These are phyloP conservation scores for Chytriomyces sp. DNA, from an alignment of 192 early-diverging fungal genomes.

Conservation along the genomic window DNA sequence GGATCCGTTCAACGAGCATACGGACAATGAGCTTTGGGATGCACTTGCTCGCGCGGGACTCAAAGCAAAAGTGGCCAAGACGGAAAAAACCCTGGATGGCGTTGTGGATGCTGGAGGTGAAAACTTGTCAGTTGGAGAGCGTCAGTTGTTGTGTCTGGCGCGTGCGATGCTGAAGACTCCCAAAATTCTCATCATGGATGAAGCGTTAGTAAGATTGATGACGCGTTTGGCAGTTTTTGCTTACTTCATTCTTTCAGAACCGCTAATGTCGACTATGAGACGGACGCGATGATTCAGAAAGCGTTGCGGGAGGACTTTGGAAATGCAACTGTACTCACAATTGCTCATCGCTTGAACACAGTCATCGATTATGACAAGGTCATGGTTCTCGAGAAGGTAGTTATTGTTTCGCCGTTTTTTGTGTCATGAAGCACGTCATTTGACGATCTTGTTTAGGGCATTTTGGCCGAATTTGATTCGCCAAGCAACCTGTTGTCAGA, in stretches of 20 bases:
- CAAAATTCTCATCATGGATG: conserved; percentile 56
- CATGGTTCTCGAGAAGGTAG: conserved; percentile 48
- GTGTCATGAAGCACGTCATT: too few species aligned
- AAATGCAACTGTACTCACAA: conserved; percentile 57
- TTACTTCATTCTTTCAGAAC: background rate
- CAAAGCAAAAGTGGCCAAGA: conserved; percentile 57
- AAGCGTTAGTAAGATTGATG: conserved; percentile 54
- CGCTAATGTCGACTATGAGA: conserved; percentile 70
- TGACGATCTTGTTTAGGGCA: too few species aligned
- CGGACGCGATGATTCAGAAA: conserved; percentile 76
- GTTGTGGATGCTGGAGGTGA: conserved; percentile 75
- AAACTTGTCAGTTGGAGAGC: conserved; percentile 83
- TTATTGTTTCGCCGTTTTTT: too few species aligned
- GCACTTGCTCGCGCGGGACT: conserved; percentile 67
- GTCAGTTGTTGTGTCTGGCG: conserved; percentile 59
- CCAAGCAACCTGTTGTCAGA: conserved; percentile 55
- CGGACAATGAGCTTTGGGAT: conserved; percentile 72
- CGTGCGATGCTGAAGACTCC: conserved; percentile 55
- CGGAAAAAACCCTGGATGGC: conserved; percentile 61
- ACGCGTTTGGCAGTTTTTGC: background rate
- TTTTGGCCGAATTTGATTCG: conserved; percentile 56
- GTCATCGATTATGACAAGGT: conserved; percentile 56
- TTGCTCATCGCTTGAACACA: conserved; percentile 51
- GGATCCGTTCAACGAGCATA: conserved; percentile 67
- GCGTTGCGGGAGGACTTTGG: conserved; percentile 69